A percentile compares a stretch with the other conserved stretches of the same genome.
phyloP scores from a whole-genome alignment of 208 protist species.

The Herpetomonas muscarum region DNA sequence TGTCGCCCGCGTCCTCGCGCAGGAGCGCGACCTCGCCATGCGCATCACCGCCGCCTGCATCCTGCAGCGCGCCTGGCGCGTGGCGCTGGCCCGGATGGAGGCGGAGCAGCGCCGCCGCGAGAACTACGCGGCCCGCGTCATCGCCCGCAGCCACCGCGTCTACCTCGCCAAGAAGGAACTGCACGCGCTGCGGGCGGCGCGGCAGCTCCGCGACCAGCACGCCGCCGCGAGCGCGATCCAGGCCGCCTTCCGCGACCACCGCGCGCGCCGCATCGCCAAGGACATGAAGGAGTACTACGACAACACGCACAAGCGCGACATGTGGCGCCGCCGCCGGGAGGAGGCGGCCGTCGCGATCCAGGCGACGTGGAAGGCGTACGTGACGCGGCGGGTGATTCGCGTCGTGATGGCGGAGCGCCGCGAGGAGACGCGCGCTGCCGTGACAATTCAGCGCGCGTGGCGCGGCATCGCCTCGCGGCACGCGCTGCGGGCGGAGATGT shows the following conservation, averaged over 20 bases:
- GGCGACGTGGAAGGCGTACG: slow-evolving; percentile 75
- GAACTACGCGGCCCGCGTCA: slow-evolving; percentile 31
- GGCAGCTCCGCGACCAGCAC: slow-evolving; percentile 21
- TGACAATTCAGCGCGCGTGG: slow-evolving; percentile 67
- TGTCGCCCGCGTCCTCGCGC: slow-evolving; percentile 14
- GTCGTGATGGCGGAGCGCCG: slow-evolving; percentile 20
- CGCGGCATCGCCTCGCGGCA: slow-evolving; percentile 20
- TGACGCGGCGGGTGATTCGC: slow-evolving; percentile 44
- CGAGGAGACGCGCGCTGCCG: slow-evolving; percentile 19
- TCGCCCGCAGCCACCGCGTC: slow-evolving; percentile 49
- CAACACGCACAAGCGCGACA: slow-evolving; percentile 45
- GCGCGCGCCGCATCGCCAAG: slow-evolving; percentile 26
- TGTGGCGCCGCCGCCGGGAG: slow-evolving; percentile 36
- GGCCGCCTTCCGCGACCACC: slow-evolving; percentile 29
- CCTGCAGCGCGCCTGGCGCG: slow-evolving; percentile 79
- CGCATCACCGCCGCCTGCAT: slow-evolving; percentile 46
- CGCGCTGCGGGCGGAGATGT: slow-evolving; percentile 33
- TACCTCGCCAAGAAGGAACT: slow-evolving; percentile 50
- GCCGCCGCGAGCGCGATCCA: slow-evolving; percentile 57
- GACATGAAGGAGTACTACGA: slow-evolving; percentile 68
- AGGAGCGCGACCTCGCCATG: slow-evolving; percentile 24
- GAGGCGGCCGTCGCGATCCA: slow-evolving; percentile 76
- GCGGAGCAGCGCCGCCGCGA: slow-evolving; percentile 54
- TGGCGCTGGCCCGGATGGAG: slow-evolving; percentile 51
- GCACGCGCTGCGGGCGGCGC: slow-evolving; percentile 30